phyloP scores from a whole-genome alignment of 352 stramenopile species.

The Phytophthora tubulina region DNA sequence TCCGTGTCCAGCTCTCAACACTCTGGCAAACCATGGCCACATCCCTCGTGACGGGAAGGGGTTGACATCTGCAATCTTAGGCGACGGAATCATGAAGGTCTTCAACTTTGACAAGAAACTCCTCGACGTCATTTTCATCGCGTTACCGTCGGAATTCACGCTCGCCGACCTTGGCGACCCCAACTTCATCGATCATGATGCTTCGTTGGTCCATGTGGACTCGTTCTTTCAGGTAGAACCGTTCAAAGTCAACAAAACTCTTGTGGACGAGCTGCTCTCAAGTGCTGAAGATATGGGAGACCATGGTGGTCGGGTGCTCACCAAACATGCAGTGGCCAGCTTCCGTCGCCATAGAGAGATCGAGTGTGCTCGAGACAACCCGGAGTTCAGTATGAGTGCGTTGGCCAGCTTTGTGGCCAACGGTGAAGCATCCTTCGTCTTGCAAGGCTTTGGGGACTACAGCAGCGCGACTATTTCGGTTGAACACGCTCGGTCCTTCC shows the following conservation, averaged over 20 bases:
- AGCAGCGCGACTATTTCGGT: conserved; percentile 50
- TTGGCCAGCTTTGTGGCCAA: conserved; percentile 56
- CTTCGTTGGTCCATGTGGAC: conserved; percentile 70
- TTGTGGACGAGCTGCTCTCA: conserved; percentile 52
- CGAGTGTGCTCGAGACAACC: conserved; percentile 47
- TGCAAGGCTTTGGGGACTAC: conserved; percentile 61
- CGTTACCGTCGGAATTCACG: conserved; percentile 39
- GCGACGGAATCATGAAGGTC: conserved; percentile 54
- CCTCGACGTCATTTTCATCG: conserved; percentile 31
- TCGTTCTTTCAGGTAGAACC: conserved; percentile 55
- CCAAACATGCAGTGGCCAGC: conserved; percentile 46
- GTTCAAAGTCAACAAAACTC: conserved; percentile 54
- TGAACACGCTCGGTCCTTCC: conserved; percentile 54
- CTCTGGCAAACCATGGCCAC: conserved; percentile 61
- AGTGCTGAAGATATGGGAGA: conserved; percentile 36
- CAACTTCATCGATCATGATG: conserved; percentile 79
- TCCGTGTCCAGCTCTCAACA: conserved; percentile 57
- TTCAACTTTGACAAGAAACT: conserved; percentile 55
- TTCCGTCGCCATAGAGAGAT: conserved; percentile 57
- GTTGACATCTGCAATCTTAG: conserved; percentile 44
- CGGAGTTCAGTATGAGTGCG: conserved; percentile 53
- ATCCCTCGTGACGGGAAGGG: conserved; percentile 52
- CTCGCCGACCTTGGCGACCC: conserved; percentile 56
- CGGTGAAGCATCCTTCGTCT: conserved; percentile 55
- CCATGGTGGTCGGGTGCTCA: conserved; percentile 39